Evolutionary conservation across 2,329 filamentous ascomycete species (phyloP).

Genomic region (Tothia fuscella): DNA sequence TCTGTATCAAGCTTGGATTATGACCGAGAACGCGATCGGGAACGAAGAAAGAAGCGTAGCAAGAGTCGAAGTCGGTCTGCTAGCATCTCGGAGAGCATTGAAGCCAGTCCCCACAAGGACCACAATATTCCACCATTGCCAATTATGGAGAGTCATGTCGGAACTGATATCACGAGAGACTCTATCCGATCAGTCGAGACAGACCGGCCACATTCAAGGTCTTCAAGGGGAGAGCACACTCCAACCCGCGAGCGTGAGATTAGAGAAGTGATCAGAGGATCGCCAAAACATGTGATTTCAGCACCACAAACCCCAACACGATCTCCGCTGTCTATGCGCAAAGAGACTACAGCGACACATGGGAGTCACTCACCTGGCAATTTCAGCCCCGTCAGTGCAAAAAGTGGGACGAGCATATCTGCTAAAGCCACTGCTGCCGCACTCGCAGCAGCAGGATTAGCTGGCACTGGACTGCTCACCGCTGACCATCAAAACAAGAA

Average conservation of each 20-base stretch:
- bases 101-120: conserved; percentile 36
- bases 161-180: conserved; percentile 76
- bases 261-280: conserved; percentile 51
- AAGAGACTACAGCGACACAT: conserved; percentile 55
- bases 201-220: conserved; percentile 58
- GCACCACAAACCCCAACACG: conserved; percentile 53
- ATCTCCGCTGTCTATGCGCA: conserved; percentile 43
- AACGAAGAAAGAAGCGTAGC: conserved; percentile 35
- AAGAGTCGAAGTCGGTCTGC: conserved; percentile 39
- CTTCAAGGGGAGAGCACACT: conserved; percentile 44
- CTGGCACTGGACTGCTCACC: neutral
- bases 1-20: conserved; percentile 46
- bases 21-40: conserved; percentile 15
- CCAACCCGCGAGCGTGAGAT: conserved; percentile 27
- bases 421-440: conserved; percentile 25
- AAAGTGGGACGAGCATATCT: conserved; percentile 34
- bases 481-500: neutral
- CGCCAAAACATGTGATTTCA: conserved; percentile 41
- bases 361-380: conserved; percentile 42
- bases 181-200: conserved; percentile 78
- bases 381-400: conserved; percentile 32
- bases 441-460: conserved; percentile 29
- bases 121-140: conserved; percentile 71
- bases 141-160: conserved; percentile 64
- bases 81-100: conserved; percentile 42